phyloP scores from a whole-genome alignment of 2,329 filamentous ascomycete genomes.

The Phyllosticta citrichinensis region DNA sequence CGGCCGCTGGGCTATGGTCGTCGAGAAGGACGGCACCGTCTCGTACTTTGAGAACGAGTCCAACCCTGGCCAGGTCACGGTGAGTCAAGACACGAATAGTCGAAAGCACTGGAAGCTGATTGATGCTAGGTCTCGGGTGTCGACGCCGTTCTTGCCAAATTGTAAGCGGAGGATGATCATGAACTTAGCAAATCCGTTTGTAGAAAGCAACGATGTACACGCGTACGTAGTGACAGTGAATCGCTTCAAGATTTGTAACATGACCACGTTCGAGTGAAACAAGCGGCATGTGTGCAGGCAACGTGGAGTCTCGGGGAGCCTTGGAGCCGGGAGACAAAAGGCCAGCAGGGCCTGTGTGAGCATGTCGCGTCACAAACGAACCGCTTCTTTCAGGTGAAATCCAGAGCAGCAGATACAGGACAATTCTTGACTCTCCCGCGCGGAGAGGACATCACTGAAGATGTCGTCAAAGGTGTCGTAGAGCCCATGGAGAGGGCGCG shows the following conservation, averaged over 20 bases:
- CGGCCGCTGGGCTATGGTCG: constrained; percentile 66
- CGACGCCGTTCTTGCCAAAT: constrained; percentile 38
- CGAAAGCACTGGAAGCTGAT: background rate
- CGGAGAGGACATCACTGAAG: constrained; percentile 35
- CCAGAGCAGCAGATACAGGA: constrained; percentile 45
- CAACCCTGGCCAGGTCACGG: constrained; percentile 38
- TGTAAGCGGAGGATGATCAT: constrained; percentile 22
- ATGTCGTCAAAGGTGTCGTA: constrained; percentile 11
- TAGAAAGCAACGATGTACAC: background rate
- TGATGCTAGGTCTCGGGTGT: constrained; percentile 36
- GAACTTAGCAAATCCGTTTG: too few species aligned
- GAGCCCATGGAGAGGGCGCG: background rate
- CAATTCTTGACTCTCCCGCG: constrained; percentile 35
- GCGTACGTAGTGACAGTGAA: background rate
- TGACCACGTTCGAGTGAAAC: background rate
- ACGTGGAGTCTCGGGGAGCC: background rate
- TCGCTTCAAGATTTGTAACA: background rate
- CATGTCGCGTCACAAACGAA: constrained; percentile 42
- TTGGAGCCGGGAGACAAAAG: background rate
- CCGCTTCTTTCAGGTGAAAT: constrained; percentile 39
- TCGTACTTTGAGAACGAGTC: constrained; percentile 67
- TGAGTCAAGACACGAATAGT: constrained; percentile 18
- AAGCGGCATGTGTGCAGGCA: background rate
- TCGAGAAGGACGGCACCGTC: constrained; percentile 73
- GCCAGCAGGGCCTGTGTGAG: background rate